Percentiles rank a stretch among this genome's conserved stretches.
phyloP scores from a whole-genome alignment of 768 basidiomycete species.

The Leccinum boreale region DNA sequence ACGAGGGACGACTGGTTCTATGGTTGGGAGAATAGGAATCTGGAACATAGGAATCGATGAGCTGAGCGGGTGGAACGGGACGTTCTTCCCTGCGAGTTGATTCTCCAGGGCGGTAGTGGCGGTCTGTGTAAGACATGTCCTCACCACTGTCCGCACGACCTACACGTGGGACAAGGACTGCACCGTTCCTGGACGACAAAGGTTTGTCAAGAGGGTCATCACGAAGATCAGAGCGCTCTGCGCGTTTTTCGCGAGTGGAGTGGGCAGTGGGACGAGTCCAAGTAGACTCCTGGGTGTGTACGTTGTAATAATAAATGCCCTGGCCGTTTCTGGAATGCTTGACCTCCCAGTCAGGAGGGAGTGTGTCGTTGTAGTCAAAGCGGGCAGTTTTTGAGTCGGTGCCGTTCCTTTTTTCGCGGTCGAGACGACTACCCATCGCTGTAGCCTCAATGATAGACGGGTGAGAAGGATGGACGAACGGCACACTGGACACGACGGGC shows the following conservation, averaged over 20 bases:
- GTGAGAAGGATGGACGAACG: conserved; percentile 53
- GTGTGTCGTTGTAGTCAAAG: conserved; percentile 30
- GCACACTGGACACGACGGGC: conserved; percentile 49
- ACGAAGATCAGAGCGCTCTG: conserved; percentile 23
- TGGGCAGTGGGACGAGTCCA: conserved; percentile 52
- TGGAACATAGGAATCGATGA: conserved; percentile 26
- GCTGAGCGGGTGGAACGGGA: conserved; percentile 17
- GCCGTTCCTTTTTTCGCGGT: conserved; percentile 44
- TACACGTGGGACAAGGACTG: conserved; percentile 23
- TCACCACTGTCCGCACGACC: conserved; percentile 26
- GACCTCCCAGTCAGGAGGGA: conserved; percentile 62
- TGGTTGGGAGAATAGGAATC: conserved; percentile 26
- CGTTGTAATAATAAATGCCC: conserved; percentile 57
- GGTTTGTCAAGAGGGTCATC: conserved; percentile 28
- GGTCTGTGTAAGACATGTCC: conserved; percentile 53
- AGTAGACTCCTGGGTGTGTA: conserved; percentile 50
- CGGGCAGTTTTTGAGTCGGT: conserved; percentile 21
- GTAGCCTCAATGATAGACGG: conserved; percentile 59
- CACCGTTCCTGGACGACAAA: conserved; percentile 23
- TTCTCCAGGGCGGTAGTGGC: conserved; percentile 59
- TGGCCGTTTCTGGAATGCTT: conserved; percentile 48
- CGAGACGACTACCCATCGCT: conserved; percentile 50
- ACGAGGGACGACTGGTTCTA: conserved; percentile 18
- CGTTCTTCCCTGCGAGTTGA: conserved; percentile 28
- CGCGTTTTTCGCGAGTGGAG: conserved; percentile 22